Percentiles rank a stretch among this genome's conserved stretches.
These are phyloP conservation scores for Fraxinus latifolia DNA, from an alignment of 305 asterid genomes.

Conservation along the genomic window DNA sequence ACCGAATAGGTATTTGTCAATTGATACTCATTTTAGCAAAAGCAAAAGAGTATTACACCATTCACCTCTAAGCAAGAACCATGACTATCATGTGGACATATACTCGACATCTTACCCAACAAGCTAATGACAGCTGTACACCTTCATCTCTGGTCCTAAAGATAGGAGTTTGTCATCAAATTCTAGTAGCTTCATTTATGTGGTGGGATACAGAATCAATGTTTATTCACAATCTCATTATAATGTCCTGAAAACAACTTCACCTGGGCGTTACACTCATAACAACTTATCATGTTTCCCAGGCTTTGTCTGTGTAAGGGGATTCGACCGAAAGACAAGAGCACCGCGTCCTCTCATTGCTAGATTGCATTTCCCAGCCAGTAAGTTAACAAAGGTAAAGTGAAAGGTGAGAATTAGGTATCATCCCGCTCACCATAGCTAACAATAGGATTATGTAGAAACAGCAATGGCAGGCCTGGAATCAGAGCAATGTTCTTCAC, in stretches of 20 bases:
- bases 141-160: not conserved
- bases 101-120: not conserved
- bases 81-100: not conserved
- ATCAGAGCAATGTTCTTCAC: not conserved
- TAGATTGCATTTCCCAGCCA: slow-evolving; percentile 87
- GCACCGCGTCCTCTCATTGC: slow-evolving; percentile 92
- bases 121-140: slow-evolving; percentile 14
- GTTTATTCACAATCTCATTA: not conserved
- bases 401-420: slow-evolving; percentile 44
- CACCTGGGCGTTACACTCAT: slow-evolving; percentile 4
- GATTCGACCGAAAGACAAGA: slow-evolving; percentile 71
- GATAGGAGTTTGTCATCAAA: not conserved
- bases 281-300: slow-evolving; percentile 27
- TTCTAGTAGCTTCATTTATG: not conserved
- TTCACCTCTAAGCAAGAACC: not conserved
- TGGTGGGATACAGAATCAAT: not conserved
- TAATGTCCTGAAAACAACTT: not conserved
- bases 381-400: slow-evolving; percentile 58
- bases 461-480: not conserved
- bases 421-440: not conserved
- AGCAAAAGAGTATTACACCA: not conserved
- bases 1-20: slow-evolving; percentile 4
- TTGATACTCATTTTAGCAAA: not conserved
- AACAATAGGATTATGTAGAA: not conserved
- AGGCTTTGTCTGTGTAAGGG: slow-evolving; percentile 93